Conservation (phyloP, 2,329 filamentous ascomycete species). For the Colletotrichum sojae region DNA sequence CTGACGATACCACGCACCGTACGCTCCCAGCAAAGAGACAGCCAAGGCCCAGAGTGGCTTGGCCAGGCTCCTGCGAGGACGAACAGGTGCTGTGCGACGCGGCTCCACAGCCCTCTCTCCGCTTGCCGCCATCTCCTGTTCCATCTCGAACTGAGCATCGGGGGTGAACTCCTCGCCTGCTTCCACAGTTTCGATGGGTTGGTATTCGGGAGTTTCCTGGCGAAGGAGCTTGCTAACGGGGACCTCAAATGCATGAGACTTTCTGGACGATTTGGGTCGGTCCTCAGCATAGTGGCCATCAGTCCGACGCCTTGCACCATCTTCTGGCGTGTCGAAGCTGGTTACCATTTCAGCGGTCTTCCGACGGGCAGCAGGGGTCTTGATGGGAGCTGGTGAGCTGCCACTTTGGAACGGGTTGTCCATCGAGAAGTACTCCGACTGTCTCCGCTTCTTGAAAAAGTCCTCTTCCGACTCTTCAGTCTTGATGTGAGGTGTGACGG, state of each 20-base stretch:
- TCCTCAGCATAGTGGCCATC: constrained; percentile 47
- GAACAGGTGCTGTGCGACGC: constrained; percentile 56
- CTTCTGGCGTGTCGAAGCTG: constrained; percentile 44
- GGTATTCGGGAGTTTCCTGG: constrained; percentile 50
- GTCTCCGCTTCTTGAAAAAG: constrained; percentile 51
- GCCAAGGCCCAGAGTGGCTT: constrained; percentile 81
- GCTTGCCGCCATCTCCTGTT: constrained; percentile 74
- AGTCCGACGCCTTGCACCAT: constrained; percentile 60
- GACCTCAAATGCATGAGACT: constrained; percentile 72
- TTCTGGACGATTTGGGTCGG: constrained; percentile 37
- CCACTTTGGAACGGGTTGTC: constrained; percentile 94
- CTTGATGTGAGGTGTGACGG: constrained; percentile 64
- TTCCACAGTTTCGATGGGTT: constrained; percentile 62
- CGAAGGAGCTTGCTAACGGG: constrained; percentile 60
- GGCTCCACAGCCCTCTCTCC: constrained; percentile 63
- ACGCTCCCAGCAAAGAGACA: constrained; percentile 77
- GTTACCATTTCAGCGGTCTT: constrained; percentile 58
- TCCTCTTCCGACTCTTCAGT: constrained; percentile 67
- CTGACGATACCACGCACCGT: constrained; percentile 88
- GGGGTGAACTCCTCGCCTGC: constrained; percentile 94
- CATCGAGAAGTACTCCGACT: constrained; percentile 77
- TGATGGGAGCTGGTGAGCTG: constrained; percentile 73
- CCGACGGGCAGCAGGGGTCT: constrained; percentile 64
- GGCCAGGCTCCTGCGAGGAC: constrained; percentile 64
- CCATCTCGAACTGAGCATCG: constrained; percentile 86